Conservation (phyloP, 805 yeast genomes). For the Brettanomyces naardenensis region DNA sequence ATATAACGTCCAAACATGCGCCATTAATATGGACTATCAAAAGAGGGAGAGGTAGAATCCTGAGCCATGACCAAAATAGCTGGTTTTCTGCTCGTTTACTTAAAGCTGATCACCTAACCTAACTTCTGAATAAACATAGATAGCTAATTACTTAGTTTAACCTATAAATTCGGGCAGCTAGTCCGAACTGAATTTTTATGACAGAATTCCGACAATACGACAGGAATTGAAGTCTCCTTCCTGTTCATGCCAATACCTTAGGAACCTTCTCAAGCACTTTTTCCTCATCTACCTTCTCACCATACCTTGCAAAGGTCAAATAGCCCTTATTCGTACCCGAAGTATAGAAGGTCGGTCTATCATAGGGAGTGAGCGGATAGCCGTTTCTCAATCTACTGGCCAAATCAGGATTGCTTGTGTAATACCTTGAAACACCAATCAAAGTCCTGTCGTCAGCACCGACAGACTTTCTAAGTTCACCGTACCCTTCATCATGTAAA, state of each 20-base stretch:
- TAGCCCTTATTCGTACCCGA: slow-evolving; percentile 9
- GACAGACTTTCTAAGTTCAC: slow-evolving; percentile 6
- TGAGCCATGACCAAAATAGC: no score
- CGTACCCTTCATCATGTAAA: slow-evolving; percentile 19
- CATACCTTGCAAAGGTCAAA: slow-evolving; percentile 7
- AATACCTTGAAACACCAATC: slow-evolving; percentile 32
- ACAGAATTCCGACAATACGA: no score
- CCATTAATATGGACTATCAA: no score
- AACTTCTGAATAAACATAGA: no score
- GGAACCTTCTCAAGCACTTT: slow-evolving; percentile 7
- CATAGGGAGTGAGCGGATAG: slow-evolving; percentile 27
- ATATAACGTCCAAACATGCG: no score
- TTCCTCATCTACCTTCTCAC: slow-evolving; percentile 7
- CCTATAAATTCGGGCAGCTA: no score
- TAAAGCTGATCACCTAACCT: no score
- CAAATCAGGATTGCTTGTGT: slow-evolving; percentile 38
- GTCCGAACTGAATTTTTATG: no score
- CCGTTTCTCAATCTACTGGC: slow-evolving; percentile 29
- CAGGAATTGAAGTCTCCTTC: no score
- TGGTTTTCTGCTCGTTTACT: no score
- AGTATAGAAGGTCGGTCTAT: slow-evolving; percentile 32
- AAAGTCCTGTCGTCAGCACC: slow-evolving; percentile 33
- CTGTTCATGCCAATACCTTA: slow-evolving; percentile 8
- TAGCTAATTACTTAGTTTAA: no score
- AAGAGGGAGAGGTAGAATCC: no score